Evolutionary conservation across 305 asterid genomes (phyloP), one percentile per base, ranked within the genome.

Genomic region (Andrographis paniculata): DNA sequence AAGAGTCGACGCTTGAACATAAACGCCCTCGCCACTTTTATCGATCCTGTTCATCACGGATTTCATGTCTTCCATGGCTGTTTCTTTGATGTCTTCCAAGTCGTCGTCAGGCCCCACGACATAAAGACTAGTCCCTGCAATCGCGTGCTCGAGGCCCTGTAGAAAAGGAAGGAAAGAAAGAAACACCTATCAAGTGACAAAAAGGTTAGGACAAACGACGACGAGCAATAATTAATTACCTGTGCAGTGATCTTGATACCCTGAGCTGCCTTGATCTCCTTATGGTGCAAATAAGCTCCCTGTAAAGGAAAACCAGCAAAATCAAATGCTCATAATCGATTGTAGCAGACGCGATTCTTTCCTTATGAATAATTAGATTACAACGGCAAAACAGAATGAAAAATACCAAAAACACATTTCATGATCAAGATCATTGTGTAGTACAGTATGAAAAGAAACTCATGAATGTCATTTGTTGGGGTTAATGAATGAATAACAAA

Each of bases 171-270:
- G 2, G 21, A 42, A 18, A 18, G 53, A 15, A n/a, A n/a, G 36
- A 42, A 39, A 19, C 43, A 42, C 46, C 55, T 66, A 45, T 50
- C 56, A 66, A 51, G 54, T 19, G 30, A n/a, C n/a, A n/a, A n/a
- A n/a, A n/a, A n/a, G n/a, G n/a, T n/a, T n/a, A n/a, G n/a, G n/a
- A n/a, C n/a, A n/a, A n/a, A n/a, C n/a, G n/a, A n/a, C n/a, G n/a
- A n/a, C n/a, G n/a, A n/a, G n/a, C n/a, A n/a, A n/a, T n/a, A 52
- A 17, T 43, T 48, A 39, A 33, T 63, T 76, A 87, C 99, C 95
- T 92, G 97, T 20, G 84, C 99, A 42, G 92, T 72, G 53, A 87
- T 87, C 88, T 92, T 92, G 64, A 92, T 87, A 56, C 99, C 99
- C 83, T 77, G 91, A 14, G 99, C 97, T 69, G 94, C 97, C 72